Percentiles rank a stretch among this genome's conserved stretches.
Conservation (phyloP, 768 basidiomycete species). For the Agaricus subrufescens region DNA sequence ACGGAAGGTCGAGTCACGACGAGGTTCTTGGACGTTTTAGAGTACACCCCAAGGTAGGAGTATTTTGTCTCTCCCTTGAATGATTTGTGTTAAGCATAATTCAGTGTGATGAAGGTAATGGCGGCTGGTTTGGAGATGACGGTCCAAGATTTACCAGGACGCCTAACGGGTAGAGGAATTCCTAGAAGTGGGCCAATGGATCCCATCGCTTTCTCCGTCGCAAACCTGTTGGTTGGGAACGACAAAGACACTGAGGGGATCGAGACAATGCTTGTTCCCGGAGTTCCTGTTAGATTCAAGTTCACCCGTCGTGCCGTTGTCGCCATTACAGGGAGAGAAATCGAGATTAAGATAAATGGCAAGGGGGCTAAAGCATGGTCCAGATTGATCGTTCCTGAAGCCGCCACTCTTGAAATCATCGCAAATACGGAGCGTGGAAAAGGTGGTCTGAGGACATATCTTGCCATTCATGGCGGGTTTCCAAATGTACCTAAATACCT, state of each 20-base stretch:
- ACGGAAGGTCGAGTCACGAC: slow-evolving; percentile 42
- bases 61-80: not conserved
- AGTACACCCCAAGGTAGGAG: slow-evolving; percentile 35
- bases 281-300: slow-evolving; percentile 37
- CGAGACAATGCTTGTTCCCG: slow-evolving; percentile 46
- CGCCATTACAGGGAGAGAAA: slow-evolving; percentile 50
- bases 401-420: slow-evolving; percentile 38
- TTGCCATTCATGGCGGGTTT: slow-evolving; percentile 57
- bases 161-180: slow-evolving; percentile 49
- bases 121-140: slow-evolving; percentile 52
- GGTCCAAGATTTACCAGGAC: slow-evolving; percentile 55
- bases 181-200: slow-evolving; percentile 68
- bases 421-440: slow-evolving; percentile 16
- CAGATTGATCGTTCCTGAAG: slow-evolving; percentile 38
- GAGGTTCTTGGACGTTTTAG: slow-evolving; percentile 39
- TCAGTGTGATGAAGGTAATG: slow-evolving; percentile 48
- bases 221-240: slow-evolving; percentile 59
- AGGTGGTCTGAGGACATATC: slow-evolving; percentile 48
- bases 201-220: slow-evolving; percentile 45
- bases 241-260: slow-evolving; percentile 42
- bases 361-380: slow-evolving; percentile 41
- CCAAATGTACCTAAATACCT: slow-evolving; percentile 52
- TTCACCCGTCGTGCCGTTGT: slow-evolving; percentile 48
- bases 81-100: not conserved
- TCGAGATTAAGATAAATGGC: slow-evolving; percentile 38